Conservation (phyloP, 768 basidiomycete species). For the Dictyophora rubrovolvata region DNA sequence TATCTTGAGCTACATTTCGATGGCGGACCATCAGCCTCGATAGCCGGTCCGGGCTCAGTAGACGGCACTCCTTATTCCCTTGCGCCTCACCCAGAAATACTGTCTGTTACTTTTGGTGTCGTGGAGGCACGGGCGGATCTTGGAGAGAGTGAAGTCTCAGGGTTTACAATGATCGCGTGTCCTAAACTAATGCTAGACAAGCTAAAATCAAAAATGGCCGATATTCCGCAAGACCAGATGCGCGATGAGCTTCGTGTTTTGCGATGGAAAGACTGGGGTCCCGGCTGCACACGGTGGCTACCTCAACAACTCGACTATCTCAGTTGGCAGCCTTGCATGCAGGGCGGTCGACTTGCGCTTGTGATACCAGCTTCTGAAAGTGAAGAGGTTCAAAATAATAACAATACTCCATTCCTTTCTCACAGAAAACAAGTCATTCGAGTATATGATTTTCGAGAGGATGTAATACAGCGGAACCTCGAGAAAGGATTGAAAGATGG, state of each 20-base stretch:
- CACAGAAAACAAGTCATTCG: neutral
- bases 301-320: neutral
- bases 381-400: neutral
- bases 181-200: constrained; percentile 3
- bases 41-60: neutral
- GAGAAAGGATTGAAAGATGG: neutral
- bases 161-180: constrained; percentile 6
- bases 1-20: constrained; percentile 4
- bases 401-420: neutral
- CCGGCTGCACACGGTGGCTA: constrained; percentile 3
- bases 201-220: neutral
- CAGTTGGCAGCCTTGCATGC: neutral
- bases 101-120: constrained; percentile 2
- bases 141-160: neutral
- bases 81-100: neutral
- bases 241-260: neutral
- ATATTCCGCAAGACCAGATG: neutral
- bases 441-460: constrained; percentile 3
- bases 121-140: neutral
- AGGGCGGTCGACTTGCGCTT: constrained; percentile 2
- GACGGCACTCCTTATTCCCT: constrained; percentile 6
- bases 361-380: neutral
- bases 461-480: neutral
- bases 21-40: neutral
- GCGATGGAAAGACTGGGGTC: constrained; percentile 3